Base-by-base conservation (phyloP, 108 stramenopile species). In the Schizochytrium sp. region DNA sequence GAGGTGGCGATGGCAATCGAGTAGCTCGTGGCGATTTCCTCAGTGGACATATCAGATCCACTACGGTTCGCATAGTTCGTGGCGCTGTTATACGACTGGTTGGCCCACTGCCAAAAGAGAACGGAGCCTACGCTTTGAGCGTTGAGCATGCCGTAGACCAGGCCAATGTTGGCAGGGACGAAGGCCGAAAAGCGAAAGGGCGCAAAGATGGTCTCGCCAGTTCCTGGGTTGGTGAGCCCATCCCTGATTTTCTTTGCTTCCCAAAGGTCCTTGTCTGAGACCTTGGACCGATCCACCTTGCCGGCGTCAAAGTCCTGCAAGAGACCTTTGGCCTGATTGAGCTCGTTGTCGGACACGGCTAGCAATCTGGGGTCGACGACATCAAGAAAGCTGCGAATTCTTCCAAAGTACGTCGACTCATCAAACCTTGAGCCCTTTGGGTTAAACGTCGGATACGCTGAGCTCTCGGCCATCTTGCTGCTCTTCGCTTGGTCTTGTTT, bases 71-170 rank as follows among this genome's bases (percentile, higher is more conserved):
- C 76, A 53, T 83, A 83, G 76, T 83, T 83, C 16, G 76, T 83
- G 51, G 76, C 76, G 48, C 48, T 53, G 76, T 83, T 83, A 2
- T 28, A 83, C 23, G 48, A 53, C 51, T 83, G 76, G 76, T 83
- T 83, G 16, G 51, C 51, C 76, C 76, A 83, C 51, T 83, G 76
- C 76, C 76, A 83, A 23, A 83, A 83, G 25, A 83, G 48, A 6
- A 53, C 28, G 2, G 48, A 47, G 12, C 45, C 76, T 12, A 53
- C 23, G 18, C 23, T 53, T 4, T 47, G n/a, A 3, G 76, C 76
- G 51, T 83, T 83, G 51, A 83, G 76, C 76, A 83, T 83, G 76
- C 76, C 76, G 28, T 23, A n/a, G 6, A 83, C 76, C n/a, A 83
- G 45, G 23, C 23, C 3, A 23, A 83, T 34, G 76, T 83, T 83